Base-by-base conservation (phyloP, 2,329 filamentous ascomycete genomes). In the Falciphora oryzae region DNA sequence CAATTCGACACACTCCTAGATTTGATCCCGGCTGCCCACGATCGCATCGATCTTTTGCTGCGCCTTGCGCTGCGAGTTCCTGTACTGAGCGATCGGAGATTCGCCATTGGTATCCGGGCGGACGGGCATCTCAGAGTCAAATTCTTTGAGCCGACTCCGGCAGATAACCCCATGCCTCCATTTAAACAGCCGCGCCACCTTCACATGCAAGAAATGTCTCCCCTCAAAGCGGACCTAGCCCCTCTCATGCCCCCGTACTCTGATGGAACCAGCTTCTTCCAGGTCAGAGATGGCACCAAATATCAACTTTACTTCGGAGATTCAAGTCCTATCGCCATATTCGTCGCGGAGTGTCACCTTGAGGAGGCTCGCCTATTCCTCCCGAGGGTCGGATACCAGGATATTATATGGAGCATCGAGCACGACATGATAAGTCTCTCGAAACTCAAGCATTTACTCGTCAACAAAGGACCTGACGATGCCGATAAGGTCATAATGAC, bases 161-260 rank as follows among this genome's bases (percentile, higher is more conserved):
- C 8, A 31, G 13, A 32, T 28, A 16, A 28, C 13, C 11, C 6
- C 14, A n/a, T 2, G 16, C 57, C 18, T 28, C 8, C 13, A 22
- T 6, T 14, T 8, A 29, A 14, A 13, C 27, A 5, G 22, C 31
- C 8, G 29, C 57, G 25, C 32, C 10, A 35, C n/a, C n/a, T n/a
- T n/a, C n/a, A n/a, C 13, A 13, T 2, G 11, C 10, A 11, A 13
- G 32, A 13, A 35, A 11, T 1, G 10, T 11, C 11, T 35, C 32
- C 10, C 3, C 11, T 35, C 32, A 4, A 5, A 16, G 16, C 18
- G 14, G 18, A 14, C 35, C 35, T 18, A 38, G 14, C 16, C 14
- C 1, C 13, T 0, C 2, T 18, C 14, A 4, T 1, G 16, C 3
- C 18, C 16, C 3, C 18, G 35, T 2, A 38, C 4, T 38, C 14